Evolutionary conservation across 2,329 filamentous ascomycete species (phyloP), one percentile per base, ranked within the genome.

Genomic region (Botrytis fragariae): DNA sequence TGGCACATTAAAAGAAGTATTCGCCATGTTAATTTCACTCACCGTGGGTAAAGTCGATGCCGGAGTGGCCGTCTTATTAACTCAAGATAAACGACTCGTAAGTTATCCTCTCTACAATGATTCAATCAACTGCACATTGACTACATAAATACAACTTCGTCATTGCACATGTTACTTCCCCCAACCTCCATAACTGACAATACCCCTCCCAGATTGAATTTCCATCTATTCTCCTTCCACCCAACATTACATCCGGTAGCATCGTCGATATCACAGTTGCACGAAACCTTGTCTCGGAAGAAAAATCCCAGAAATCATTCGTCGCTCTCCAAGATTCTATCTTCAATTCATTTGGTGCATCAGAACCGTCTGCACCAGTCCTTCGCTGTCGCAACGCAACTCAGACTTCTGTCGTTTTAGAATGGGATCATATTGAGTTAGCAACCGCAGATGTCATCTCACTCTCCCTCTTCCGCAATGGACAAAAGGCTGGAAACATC

Each of bases 11-110:
- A 22, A 48, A 48, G 69, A 51, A 65, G 51, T 72, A 74, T 37
- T 70, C 71, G 78, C 73, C n/a, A 98, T 99, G 96, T 88, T 98
- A 81, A 93, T 99, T 84, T 98, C 96, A 78, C 88, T 99, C 82
- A 98, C 95, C 69, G 96, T 99, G 84, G 96, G 96, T 87, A 99
- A 99, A 86, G 96, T 99, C 84, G 96, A 99, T 84, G 96, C 96
- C 80, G 96, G 96, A 84, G 95, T 99, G 82, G 97, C 96, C 68
- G 96, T 99, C 75, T 91, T 99, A 72, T 86, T 99, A 81, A 99
- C 96, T 65, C 93, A 97, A 82, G 96, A 99, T 84, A 98, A 98
- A 84, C 92, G 96, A 82, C 88, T 99, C 80, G 95, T 98, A 89
- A 81, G 91, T 69, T 32, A 73, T 69, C 60, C 29, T 68, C 60